A percentile compares a stretch with the other conserved stretches of the same genome.
phyloP scores from a whole-genome alignment of 192 early-diverging fungal genomes.

The Oehlia diaphana region DNA sequence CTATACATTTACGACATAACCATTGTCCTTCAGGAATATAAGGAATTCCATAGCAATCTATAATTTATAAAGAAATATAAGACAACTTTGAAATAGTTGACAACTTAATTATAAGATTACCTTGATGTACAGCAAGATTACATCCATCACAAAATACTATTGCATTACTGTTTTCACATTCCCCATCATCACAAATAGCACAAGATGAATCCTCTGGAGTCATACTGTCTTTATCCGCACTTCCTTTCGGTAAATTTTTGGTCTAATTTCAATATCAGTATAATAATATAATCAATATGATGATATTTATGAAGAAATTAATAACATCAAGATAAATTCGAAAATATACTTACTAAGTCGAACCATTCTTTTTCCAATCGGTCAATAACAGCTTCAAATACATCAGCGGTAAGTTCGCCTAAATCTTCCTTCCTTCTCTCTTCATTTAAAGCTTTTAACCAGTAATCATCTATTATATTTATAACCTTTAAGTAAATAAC shows the following conservation, averaged over 20 bases:
- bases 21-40: slow-evolving; percentile 99
- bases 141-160: slow-evolving; percentile 99
- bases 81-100: neutral
- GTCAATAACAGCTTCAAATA: slow-evolving; percentile 90
- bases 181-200: slow-evolving; percentile 96
- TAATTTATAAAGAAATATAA: neutral
- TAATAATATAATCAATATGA: neutral
- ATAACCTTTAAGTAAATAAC: slow-evolving; percentile 13
- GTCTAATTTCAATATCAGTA: slow-evolving; percentile 40
- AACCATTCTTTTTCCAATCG: slow-evolving; percentile 97
- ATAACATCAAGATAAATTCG: neutral
- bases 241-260: slow-evolving; percentile 77
- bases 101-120: slow-evolving; percentile 37
- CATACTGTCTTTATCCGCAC: slow-evolving; percentile 52
- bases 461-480: slow-evolving; percentile 61
- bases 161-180: slow-evolving; percentile 98
- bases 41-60: slow-evolving; percentile 98
- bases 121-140: slow-evolving; percentile 98
- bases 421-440: slow-evolving; percentile 56
- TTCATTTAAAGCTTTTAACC: slow-evolving; percentile 71
- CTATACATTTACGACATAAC: slow-evolving; percentile 97
- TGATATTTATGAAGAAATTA: neutral
- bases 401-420: slow-evolving; percentile 51
- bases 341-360: slow-evolving; percentile 62
- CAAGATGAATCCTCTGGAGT: slow-evolving; percentile 85